phyloP scores from a whole-genome alignment of 768 basidiomycete genomes.

The Boletus sp. region DNA sequence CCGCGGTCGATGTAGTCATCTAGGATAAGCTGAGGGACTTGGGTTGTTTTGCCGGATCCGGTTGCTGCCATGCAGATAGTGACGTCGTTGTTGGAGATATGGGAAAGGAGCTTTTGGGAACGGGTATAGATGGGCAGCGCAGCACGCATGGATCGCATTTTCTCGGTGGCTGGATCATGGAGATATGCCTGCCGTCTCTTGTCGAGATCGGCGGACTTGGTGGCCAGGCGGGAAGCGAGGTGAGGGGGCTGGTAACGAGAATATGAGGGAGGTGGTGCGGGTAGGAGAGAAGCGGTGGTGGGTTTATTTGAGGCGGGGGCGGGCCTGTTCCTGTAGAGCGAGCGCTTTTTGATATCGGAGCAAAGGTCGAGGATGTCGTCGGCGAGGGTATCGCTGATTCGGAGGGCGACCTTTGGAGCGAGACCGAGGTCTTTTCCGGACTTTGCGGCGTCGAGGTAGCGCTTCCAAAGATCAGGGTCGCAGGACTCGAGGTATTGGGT shows the following conservation, averaged over 20 bases:
- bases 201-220: slow-evolving; percentile 59
- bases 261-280: slow-evolving; percentile 14
- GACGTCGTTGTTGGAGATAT: slow-evolving; percentile 76
- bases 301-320: slow-evolving; percentile 26
- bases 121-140: slow-evolving; percentile 75
- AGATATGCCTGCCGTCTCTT: slow-evolving; percentile 59
- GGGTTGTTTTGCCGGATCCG: slow-evolving; percentile 93
- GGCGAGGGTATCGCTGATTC: slow-evolving; percentile 60
- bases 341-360: slow-evolving; percentile 59
- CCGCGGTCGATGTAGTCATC: slow-evolving; percentile 77
- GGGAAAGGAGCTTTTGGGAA: slow-evolving; percentile 61
- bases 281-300: background rate
- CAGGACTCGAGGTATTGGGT: slow-evolving; percentile 82
- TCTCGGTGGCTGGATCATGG: slow-evolving; percentile 53
- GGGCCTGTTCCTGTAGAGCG: slow-evolving; percentile 66
- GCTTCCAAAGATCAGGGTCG: slow-evolving; percentile 77
- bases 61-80: slow-evolving; percentile 89
- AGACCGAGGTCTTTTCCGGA: slow-evolving; percentile 68
- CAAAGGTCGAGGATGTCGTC: slow-evolving; percentile 72
- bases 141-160: slow-evolving; percentile 65
- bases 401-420: slow-evolving; percentile 67
- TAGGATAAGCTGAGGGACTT: slow-evolving; percentile 89
- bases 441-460: slow-evolving; percentile 59
- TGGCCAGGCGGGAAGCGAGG: slow-evolving; percentile 27
- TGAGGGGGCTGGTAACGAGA: slow-evolving; percentile 31